These are phyloP conservation scores for Coniochaeta prunicola DNA, from an alignment of 2,329 filamentous ascomycete genomes.

Conservation along the genomic window DNA sequence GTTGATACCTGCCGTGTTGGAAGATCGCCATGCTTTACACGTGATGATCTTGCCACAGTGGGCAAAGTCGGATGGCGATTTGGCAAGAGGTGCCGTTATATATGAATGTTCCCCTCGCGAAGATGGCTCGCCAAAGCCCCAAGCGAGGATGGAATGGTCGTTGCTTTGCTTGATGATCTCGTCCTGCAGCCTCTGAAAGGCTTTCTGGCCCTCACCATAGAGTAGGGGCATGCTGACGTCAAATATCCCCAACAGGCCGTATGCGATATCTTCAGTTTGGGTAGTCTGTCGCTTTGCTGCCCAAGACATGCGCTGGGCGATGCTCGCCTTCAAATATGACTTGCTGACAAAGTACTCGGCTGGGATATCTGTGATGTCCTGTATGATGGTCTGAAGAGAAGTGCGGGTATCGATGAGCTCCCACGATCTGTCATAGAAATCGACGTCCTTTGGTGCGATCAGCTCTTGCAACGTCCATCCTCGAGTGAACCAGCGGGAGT, in stretches of 20 bases:
- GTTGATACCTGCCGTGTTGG: too few relatives aligned
- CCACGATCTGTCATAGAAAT: neutral
- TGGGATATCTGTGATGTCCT: neutral
- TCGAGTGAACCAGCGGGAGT: neutral
- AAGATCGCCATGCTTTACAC: too few relatives aligned
- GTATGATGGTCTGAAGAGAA: neutral
- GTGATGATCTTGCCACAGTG: too few relatives aligned
- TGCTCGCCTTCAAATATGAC: neutral
- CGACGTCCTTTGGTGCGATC: neutral
- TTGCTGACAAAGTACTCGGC: neutral
- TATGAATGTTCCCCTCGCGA: too few relatives aligned
- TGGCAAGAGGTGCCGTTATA: too few relatives aligned
- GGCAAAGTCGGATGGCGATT: too few relatives aligned
- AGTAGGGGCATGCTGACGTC: slow-evolving; percentile 8
- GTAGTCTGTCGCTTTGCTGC: slow-evolving; percentile 33
- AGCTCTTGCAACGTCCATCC: neutral
- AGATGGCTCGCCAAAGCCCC: too few relatives aligned
- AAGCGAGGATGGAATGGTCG: too few relatives aligned
- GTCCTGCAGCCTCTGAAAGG: too few relatives aligned
- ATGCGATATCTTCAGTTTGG: slow-evolving; percentile 24
- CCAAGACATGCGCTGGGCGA: slow-evolving; percentile 56
- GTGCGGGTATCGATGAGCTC: neutral
- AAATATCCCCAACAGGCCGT: slow-evolving; percentile 9
- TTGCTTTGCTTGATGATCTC: too few relatives aligned
- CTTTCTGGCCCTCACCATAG: neutral